phyloP scores from a whole-genome alignment of 495 filamentous ascomycete species.

The Cercophora samala region DNA sequence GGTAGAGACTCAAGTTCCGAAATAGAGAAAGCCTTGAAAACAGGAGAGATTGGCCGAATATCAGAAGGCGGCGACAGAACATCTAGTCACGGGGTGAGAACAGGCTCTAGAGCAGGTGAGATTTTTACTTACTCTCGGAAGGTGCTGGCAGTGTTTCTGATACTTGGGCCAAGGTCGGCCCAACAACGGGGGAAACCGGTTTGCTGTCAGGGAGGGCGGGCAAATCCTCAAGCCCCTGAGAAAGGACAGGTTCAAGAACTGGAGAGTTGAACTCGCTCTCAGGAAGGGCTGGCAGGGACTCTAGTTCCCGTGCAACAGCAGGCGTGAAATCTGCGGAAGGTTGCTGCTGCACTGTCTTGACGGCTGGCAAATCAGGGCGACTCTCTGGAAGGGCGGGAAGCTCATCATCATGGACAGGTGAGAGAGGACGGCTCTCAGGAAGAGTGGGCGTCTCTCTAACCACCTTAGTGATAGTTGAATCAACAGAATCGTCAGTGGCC shows the following conservation, averaged over 20 bases:
- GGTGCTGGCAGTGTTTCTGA: not conserved
- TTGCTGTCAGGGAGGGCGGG: not conserved
- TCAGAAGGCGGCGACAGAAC: not conserved
- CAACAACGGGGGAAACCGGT: not conserved
- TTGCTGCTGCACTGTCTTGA: not conserved
- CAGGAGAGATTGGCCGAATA: not conserved
- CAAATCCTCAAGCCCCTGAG: not conserved
- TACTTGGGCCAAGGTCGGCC: not conserved
- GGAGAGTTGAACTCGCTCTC: not conserved
- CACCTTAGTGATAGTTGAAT: not conserved
- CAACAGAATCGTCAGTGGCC: not conserved
- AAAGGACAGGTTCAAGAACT: not conserved
- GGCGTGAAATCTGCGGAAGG: not conserved
- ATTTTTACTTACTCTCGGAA: constrained; percentile 9
- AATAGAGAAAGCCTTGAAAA: not conserved
- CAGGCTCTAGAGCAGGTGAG: not conserved
- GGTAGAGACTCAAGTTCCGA: not conserved
- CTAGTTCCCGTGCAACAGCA: not conserved
- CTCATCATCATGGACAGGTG: constrained; percentile 7
- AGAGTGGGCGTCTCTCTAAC: constrained; percentile 9
- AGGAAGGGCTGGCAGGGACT: not conserved
- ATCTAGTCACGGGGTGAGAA: not conserved
- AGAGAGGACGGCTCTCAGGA: constrained; percentile 15
- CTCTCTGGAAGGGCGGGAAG: not conserved
- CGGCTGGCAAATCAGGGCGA: not conserved